Base-by-base conservation (phyloP, 202 grass and related monocot species). In the Musa balbisiana region DNA sequence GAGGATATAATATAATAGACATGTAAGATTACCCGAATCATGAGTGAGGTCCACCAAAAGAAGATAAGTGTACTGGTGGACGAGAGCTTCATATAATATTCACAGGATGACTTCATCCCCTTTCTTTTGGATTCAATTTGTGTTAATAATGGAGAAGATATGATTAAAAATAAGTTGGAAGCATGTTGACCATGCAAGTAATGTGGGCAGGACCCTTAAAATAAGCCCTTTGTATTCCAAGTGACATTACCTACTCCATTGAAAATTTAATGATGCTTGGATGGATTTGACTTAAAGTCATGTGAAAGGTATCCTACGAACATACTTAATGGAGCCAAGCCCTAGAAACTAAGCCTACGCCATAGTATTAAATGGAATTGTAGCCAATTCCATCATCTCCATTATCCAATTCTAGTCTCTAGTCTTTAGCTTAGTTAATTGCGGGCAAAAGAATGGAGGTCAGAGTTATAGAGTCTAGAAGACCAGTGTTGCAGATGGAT, bases 211-310 rank as follows among this genome's bases (percentile, higher is more conserved):
- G 56, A 87, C 79, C 73, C 80, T 72, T 85, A 91, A 25, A 77
- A 58, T 83, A 67, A 68, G 2, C 5, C 68, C 76, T 51, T 84
- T 86, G 71, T 87, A 73, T 87, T 86, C 84, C 82, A 83, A 93
- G 88, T 93, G 88, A 81, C 88, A 87, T 91, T 87, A 97, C 90
- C 90, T 89, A 89, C 90, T 91, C 76, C 84, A 91, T 89, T 89
- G 82, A 86, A 53, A 85, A 89, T 82, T 79, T 77, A 92, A 78
- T 85, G 84, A 78, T 87, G 85, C 90, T 96, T 79, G 90, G 86
- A 85, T 96, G 87, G 83, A 92, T 90, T 96, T 96, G 82, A 96
- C 93, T 85, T 96, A 90, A 96, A 96, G 90, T 90, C 84, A 87
- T 91, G 90, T 84, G 89, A 89, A 92, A 87, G 85, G 87, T 43